phyloP scores from a whole-genome alignment of 2,329 filamentous ascomycete species.

The Cladophialophora bantiana region DNA sequence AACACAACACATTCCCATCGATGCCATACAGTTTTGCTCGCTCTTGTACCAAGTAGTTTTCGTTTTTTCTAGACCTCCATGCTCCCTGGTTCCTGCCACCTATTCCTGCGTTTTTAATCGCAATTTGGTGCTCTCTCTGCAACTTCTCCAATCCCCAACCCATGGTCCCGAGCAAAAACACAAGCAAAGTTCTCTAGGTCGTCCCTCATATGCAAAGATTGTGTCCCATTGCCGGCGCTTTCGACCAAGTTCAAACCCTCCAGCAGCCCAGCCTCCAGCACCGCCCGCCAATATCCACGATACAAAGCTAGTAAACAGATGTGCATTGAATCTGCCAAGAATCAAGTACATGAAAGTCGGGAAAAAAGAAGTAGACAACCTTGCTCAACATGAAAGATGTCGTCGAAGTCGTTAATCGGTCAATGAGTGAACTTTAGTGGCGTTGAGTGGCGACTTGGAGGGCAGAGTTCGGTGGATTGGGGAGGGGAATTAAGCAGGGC shows the following conservation, averaged over 20 bases:
- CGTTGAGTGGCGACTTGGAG: slow-evolving; percentile 21
- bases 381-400: slow-evolving; percentile 38
- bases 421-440: slow-evolving; percentile 31
- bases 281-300: slow-evolving; percentile 39
- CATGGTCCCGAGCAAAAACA: slow-evolving; percentile 26
- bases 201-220: slow-evolving; percentile 39
- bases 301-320: slow-evolving; percentile 38
- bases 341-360: slow-evolving; percentile 32
- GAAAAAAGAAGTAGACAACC: slow-evolving; percentile 31
- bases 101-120: slow-evolving; percentile 14
- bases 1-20: slow-evolving; percentile 15
- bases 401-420: slow-evolving; percentile 36
- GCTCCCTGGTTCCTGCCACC: slow-evolving; percentile 28
- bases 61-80: slow-evolving; percentile 32
- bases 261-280: slow-evolving; percentile 34
- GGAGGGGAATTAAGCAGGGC: slow-evolving; percentile 43
- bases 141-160: slow-evolving; percentile 19
- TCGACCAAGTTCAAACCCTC: slow-evolving; percentile 28
- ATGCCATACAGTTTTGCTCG: slow-evolving; percentile 24
- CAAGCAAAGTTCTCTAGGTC: slow-evolving; percentile 37
- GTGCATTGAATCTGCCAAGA: slow-evolving; percentile 35
- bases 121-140: slow-evolving; percentile 11
- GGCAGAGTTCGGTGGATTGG: slow-evolving; percentile 10
- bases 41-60: slow-evolving; percentile 32
- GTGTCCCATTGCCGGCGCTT: slow-evolving; percentile 30